Base-by-base conservation (phyloP, 805 yeast species). In the Kodamaea lidongshanica region DNA sequence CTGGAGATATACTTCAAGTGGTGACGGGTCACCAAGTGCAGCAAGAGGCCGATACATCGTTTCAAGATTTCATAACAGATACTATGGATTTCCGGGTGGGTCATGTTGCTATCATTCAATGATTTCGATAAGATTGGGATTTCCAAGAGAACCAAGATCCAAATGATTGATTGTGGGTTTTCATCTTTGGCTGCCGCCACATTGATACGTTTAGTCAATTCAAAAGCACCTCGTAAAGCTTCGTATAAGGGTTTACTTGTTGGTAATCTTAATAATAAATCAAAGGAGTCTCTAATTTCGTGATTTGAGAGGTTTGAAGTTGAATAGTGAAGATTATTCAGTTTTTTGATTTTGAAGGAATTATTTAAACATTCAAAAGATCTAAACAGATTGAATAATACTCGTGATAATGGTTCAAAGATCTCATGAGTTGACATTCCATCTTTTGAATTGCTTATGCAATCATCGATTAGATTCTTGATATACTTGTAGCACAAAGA, bases 51-150 rank as follows among this genome's bases (percentile, higher is more conserved):
- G 20, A 85, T 58, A 2, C 74, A 58, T 22, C 87, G 63, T 46
- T 82, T 83, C 14, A 79, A 49, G 4, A 88, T 62, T 29, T 83
- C 88, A 45, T 80, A 78, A n/a, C 80, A 69, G 10, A 75, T 44
- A 0, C 70, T 50, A 36, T 70, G 68, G 13, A 79, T 63, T 40
- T 74, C 82, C 0, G 72, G 67, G 0, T 70, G 35, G 17, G 16
- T 24, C 13, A 19, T 17, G 12, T 22, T 17, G n/a, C 16, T 23
- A 3, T 28, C 32, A 15, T 75, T 54, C 30, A 64, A 42, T 7
- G 79, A 68, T 13, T 65, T 57, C 5, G 67, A 55, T 6, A 83
- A 52, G 4, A 70, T 61, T 0, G 95, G 95, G 17, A 79, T 72
- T 35, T 82, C 88, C 30, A 80, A 52, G 8, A 84, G 54, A 3